Evolutionary conservation across 352 stramenopile species (phyloP).

Genomic region (Blastocystis sp.): DNA sequence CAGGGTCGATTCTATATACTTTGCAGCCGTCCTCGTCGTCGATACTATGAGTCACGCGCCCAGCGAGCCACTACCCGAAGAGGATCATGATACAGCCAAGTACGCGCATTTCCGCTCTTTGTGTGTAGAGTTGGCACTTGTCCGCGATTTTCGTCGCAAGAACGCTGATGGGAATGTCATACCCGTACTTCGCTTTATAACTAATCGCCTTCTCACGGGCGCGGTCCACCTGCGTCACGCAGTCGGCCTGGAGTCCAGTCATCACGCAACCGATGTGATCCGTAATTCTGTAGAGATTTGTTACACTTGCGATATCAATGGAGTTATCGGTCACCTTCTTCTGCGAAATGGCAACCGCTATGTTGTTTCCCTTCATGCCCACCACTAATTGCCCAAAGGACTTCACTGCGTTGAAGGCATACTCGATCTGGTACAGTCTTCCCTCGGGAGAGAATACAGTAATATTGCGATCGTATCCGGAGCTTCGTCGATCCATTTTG

Average conservation of each 20-base stretch:
- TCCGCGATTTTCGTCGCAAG: constrained; percentile 74
- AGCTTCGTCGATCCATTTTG: constrained; percentile 72
- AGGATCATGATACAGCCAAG: constrained; percentile 75
- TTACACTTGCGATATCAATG: constrained; percentile 74
- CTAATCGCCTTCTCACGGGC: constrained; percentile 73
- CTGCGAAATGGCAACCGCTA: constrained; percentile 73
- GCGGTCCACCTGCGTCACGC: constrained; percentile 70
- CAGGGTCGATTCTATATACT: constrained; percentile 76
- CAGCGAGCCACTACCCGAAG: constrained; percentile 47
- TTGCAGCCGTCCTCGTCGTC: constrained; percentile 72
- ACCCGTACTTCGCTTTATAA: constrained; percentile 75
- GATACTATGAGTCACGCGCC: constrained; percentile 16
- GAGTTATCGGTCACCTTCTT: constrained; percentile 75
- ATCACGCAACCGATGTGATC: constrained; percentile 75
- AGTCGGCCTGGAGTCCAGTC: constrained; percentile 74
- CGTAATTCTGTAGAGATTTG: constrained; percentile 75
- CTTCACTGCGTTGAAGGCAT: constrained; percentile 75
- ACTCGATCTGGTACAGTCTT: constrained; percentile 75
- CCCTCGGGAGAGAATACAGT: constrained; percentile 75
- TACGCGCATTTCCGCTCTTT: constrained; percentile 73
- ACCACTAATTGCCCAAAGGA: constrained; percentile 73
- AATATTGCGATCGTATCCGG: constrained; percentile 75
- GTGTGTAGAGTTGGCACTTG: constrained; percentile 75
- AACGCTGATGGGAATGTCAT: constrained; percentile 75
- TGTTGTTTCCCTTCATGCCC: constrained; percentile 75